phyloP scores from a whole-genome alignment of 352 stramenopile species.

The Pythium aristosporum region DNA sequence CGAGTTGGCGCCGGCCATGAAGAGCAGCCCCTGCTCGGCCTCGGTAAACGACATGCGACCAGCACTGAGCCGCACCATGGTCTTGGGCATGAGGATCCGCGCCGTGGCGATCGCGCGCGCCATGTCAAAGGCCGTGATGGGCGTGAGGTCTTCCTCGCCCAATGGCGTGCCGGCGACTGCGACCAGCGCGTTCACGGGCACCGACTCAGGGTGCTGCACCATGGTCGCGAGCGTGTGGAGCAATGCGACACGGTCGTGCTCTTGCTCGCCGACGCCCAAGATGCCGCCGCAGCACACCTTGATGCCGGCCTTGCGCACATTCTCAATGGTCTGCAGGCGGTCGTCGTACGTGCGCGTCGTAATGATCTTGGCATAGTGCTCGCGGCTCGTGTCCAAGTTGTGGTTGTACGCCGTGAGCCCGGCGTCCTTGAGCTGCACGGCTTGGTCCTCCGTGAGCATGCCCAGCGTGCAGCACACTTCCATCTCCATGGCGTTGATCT shows the following conservation, averaged over 20 bases:
- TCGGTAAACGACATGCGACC: conserved; percentile 96
- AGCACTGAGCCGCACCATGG: conserved; percentile 96
- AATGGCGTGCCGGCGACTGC: conserved; percentile 94
- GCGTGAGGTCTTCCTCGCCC: conserved; percentile 83
- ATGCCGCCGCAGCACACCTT: conserved; percentile 98
- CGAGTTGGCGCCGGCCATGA: conserved; percentile 97
- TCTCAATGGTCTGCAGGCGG: conserved; percentile 94
- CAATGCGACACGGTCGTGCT: conserved; percentile 93
- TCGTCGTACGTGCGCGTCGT: conserved; percentile 96
- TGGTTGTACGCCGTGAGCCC: conserved; percentile 98
- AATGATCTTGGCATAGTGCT: conserved; percentile 98
- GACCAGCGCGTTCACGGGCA: conserved; percentile 97
- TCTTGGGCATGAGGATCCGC: conserved; percentile 96
- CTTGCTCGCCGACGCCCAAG: conserved; percentile 94
- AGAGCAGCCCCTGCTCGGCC: conserved; percentile 96
- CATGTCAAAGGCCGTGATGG: conserved; percentile 96
- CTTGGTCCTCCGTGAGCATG: conserved; percentile 96
- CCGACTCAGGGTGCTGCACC: conserved; percentile 94
- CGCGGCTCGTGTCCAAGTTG: conserved; percentile 97
- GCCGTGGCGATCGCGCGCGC: conserved; percentile 97
- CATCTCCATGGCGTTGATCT: conserved; percentile 91
- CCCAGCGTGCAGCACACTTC: conserved; percentile 97
- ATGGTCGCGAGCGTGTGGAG: conserved; percentile 96
- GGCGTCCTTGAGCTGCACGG: conserved; percentile 96
- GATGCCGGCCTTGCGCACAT: conserved; percentile 97